phyloP scores from a whole-genome alignment of 257 asterid species.

The Solanum sparsipilum region DNA sequence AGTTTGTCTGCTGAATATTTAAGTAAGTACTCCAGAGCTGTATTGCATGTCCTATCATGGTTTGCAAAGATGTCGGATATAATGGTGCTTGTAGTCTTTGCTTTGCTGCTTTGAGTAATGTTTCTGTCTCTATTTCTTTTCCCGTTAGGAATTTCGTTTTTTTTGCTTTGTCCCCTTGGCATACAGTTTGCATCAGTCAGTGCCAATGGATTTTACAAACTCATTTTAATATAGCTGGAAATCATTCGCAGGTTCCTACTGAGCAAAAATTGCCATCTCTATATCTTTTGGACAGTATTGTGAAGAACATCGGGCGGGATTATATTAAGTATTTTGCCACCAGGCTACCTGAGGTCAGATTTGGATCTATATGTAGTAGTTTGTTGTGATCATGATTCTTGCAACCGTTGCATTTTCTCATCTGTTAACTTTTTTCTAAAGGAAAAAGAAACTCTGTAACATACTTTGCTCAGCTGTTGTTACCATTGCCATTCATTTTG shows the following conservation, averaged over 20 bases:
- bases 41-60: neutral
- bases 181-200: neutral
- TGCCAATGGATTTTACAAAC: neutral
- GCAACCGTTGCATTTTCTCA: neutral
- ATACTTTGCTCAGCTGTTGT: neutral
- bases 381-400: neutral
- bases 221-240: neutral
- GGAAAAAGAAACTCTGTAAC: neutral
- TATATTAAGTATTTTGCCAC: slow-evolving; percentile 14
- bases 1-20: neutral
- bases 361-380: neutral
- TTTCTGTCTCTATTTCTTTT: neutral
- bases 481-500: neutral
- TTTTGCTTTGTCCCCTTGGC: neutral
- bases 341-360: slow-evolving; percentile 12
- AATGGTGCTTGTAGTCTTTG: neutral
- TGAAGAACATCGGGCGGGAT: slow-evolving; percentile 19
- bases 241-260: slow-evolving; percentile 6
- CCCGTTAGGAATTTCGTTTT: neutral
- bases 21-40: neutral
- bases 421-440: neutral
- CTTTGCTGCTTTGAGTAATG: neutral
- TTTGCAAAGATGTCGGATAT: neutral
- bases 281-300: slow-evolving; percentile 17
- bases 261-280: slow-evolving; percentile 16